Evolutionary conservation across 2,329 filamentous ascomycete species (phyloP).

Genomic region (Basipetospora sp.): DNA sequence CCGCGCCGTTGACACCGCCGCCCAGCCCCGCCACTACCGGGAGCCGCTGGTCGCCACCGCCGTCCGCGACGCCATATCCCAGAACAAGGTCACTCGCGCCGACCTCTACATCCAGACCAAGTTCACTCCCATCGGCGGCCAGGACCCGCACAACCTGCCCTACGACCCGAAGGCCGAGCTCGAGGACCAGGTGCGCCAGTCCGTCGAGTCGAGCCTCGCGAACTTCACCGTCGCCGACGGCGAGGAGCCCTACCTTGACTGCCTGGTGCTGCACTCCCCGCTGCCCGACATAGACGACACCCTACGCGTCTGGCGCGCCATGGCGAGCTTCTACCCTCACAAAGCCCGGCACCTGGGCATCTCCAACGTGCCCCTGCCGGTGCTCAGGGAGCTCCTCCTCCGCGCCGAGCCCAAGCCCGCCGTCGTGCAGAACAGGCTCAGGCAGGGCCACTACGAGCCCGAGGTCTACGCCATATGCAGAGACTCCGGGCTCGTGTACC

Average conservation of each 20-base stretch:
- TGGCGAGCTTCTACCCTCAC: constrained; percentile 52
- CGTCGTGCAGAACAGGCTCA: constrained; percentile 65
- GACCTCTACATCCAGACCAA: constrained; percentile 73
- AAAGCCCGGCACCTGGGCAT: constrained; percentile 55
- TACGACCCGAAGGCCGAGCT: constrained; percentile 46
- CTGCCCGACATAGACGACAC: constrained; percentile 31
- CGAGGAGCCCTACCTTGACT: constrained; percentile 41
- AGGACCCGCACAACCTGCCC: constrained; percentile 46
- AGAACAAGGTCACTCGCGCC: constrained; percentile 19
- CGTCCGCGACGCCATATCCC: constrained; percentile 43
- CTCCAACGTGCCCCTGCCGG: constrained; percentile 51
- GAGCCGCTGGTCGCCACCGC: constrained; percentile 57
- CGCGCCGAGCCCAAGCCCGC: constrained; percentile 28
- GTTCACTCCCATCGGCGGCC: constrained; percentile 51
- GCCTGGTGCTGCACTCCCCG: constrained; percentile 59
- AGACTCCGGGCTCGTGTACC: constrained; percentile 28
- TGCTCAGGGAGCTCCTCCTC: constrained; percentile 35
- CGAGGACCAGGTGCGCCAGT: constrained; percentile 49
- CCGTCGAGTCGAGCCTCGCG: constrained; percentile 49
- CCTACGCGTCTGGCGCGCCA: constrained; percentile 47
- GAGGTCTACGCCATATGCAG: constrained; percentile 39
- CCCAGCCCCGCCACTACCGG: constrained; percentile 64
- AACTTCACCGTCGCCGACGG: constrained; percentile 38
- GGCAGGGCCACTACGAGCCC: constrained; percentile 41
- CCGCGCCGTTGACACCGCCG: constrained; percentile 60